Evolutionary conservation across 73 alveolate species (phyloP).

Genomic region (Paramecium tetraurelia): DNA sequence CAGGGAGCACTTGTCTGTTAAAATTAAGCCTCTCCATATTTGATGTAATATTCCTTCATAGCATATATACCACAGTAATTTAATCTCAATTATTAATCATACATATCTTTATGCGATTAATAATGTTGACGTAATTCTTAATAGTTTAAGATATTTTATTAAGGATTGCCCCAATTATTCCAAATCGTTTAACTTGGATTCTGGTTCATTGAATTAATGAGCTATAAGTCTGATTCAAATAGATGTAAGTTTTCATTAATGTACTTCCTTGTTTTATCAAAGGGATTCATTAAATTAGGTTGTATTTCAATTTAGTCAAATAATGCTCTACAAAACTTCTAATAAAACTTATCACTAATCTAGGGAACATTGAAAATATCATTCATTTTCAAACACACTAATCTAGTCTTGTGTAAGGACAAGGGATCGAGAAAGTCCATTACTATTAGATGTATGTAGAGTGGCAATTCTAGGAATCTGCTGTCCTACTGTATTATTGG

Average conservation of each 20-base stretch:
- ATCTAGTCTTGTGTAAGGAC: not conserved
- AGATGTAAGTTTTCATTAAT: slow-evolving; percentile 2
- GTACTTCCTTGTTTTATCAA: not conserved
- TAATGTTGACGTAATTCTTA: not conserved
- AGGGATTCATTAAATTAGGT: not conserved
- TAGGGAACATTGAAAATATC: not conserved
- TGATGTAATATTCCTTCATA: slow-evolving; percentile 11
- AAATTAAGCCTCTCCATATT: slow-evolving; percentile 36
- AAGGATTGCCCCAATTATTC: not conserved
- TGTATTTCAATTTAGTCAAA: not conserved
- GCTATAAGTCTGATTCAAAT: not conserved
- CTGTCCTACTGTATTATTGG: not conserved
- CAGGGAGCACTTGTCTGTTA: not conserved
- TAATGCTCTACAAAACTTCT: not conserved
- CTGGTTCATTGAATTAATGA: not conserved
- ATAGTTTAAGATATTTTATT: not conserved
- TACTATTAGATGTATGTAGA: not conserved
- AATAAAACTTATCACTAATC: not conserved
- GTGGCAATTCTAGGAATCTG: not conserved
- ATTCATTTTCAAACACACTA: not conserved
- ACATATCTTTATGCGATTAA: not conserved
- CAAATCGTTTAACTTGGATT: not conserved
- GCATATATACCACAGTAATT: slow-evolving; percentile 52
- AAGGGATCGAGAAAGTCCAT: not conserved
- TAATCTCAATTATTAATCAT: slow-evolving; percentile 10